Conservation (phyloP, 2,329 filamentous ascomycete genomes). For the Trichoderma sp. region DNA sequence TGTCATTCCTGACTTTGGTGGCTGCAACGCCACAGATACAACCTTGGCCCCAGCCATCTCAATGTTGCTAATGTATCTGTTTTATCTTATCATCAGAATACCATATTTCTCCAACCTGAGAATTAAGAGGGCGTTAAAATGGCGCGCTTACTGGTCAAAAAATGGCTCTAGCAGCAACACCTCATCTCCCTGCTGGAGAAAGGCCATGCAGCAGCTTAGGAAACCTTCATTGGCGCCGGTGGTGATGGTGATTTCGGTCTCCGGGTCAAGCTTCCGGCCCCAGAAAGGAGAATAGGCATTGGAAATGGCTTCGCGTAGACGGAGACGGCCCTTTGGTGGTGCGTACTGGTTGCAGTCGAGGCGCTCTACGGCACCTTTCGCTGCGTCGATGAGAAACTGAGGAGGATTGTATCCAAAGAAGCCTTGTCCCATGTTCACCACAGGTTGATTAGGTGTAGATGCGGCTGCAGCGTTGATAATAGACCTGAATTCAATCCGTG, state of each 20-base stretch:
- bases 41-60: conserved; percentile 5
- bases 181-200: conserved; percentile 1
- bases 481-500: background rate
- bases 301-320: background rate
- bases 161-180: background rate
- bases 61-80: conserved; percentile 7
- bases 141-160: conserved; percentile 5
- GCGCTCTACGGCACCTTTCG: background rate
- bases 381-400: conserved; percentile 6
- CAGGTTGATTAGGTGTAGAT: background rate
- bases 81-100: background rate
- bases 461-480: conserved; percentile 8
- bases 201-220: conserved; percentile 5
- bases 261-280: background rate
- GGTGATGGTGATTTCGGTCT: background rate
- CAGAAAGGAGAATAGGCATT: conserved; percentile 8
- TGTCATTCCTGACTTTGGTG: conserved; percentile 11
- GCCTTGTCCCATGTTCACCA: conserved; percentile 9
- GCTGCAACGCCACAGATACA: conserved; percentile 1
- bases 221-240: conserved; percentile 5
- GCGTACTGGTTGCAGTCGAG: conserved; percentile 7
- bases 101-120: background rate
- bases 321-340: conserved; percentile 1
- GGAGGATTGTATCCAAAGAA: conserved; percentile 11
- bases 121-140: background rate